Evolutionary conservation across 495 filamentous ascomycete species (phyloP).

Genomic region (Coniosporium apollinis): DNA sequence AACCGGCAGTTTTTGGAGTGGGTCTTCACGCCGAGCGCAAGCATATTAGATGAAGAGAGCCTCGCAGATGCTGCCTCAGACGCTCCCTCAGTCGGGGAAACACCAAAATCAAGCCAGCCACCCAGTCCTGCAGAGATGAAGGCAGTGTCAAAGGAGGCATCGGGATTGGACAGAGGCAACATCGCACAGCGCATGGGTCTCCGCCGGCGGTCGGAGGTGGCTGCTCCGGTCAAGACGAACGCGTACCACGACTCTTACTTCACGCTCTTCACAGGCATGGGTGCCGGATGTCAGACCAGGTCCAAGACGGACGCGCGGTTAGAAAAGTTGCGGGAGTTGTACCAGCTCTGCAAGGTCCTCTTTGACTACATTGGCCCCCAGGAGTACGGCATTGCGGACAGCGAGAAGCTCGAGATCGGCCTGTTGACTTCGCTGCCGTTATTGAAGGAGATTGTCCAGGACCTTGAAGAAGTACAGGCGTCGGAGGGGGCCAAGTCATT

Average conservation of each 20-base stretch:
- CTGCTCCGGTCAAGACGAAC: constrained; percentile 1
- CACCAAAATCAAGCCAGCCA: not conserved
- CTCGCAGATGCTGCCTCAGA: constrained; percentile 8
- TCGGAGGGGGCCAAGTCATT: constrained; percentile 85
- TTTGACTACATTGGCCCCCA: constrained; percentile 98
- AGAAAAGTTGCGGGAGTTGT: constrained; percentile 77
- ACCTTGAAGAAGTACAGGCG: constrained; percentile 94
- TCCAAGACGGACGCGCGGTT: constrained; percentile 72
- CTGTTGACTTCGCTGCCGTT: constrained; percentile 83
- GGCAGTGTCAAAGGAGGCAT: constrained; percentile 5
- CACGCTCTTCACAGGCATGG: constrained; percentile 63
- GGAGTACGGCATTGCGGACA: constrained; percentile 88
- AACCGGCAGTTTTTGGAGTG: constrained; percentile 96
- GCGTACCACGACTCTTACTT: constrained; percentile 51
- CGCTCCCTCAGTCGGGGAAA: not conserved
- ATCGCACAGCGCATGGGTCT: constrained; percentile 25
- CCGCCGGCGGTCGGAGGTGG: constrained; percentile 19
- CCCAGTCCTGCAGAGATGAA: too few relatives aligned
- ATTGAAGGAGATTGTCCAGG: constrained; percentile 86
- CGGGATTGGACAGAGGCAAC: constrained; percentile 11
- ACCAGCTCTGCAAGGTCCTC: constrained; percentile 79
- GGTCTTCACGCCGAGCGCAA: constrained; percentile 74
- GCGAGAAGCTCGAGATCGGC: constrained; percentile 94
- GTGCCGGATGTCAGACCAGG: constrained; percentile 39
- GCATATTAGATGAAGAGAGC: constrained; percentile 44